A percentile compares a stretch with the other conserved stretches of the same genome.
Evolutionary conservation across 805 yeast genomes (phyloP).

Genomic region (Metschnikowia matae): DNA sequence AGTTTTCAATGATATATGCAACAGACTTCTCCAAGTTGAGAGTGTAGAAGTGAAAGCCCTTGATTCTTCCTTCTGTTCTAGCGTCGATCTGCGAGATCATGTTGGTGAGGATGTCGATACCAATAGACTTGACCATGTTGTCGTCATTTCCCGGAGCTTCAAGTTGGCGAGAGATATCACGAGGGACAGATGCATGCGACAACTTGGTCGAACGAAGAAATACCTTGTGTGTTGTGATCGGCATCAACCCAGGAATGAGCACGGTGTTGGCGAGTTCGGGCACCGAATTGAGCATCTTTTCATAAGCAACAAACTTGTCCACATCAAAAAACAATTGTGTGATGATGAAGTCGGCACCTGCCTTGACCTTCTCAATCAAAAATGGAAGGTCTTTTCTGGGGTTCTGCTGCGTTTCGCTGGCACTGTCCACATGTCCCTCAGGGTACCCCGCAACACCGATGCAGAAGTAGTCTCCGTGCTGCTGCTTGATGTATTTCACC

Average conservation of each 20-base stretch:
- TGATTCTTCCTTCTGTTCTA: conserved; percentile 53
- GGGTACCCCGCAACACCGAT: conserved; percentile 98
- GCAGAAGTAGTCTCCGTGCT: conserved; percentile 79
- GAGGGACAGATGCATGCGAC: conserved; percentile 82
- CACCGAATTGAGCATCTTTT: conserved; percentile 43
- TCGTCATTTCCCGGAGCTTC: conserved; percentile 60
- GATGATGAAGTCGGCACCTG: conserved; percentile 92
- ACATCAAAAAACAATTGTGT: conserved; percentile 91
- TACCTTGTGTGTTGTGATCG: conserved; percentile 77
- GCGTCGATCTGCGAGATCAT: conserved; percentile 56
- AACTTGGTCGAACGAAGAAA: conserved; percentile 86
- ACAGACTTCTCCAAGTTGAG: conserved; percentile 89
- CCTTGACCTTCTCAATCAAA: conserved; percentile 77
- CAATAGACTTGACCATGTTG: conserved; percentile 74
- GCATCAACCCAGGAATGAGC: conserved; percentile 86
- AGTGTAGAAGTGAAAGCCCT: conserved; percentile 89
- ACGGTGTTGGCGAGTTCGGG: conserved; percentile 46
- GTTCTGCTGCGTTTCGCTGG: conserved; percentile 62
- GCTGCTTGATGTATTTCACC: conserved; percentile 67
- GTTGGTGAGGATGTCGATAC: conserved; percentile 68
- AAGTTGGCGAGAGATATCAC: conserved; percentile 46
- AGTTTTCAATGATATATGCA: conserved; percentile 72
- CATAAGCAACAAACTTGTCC: conserved; percentile 68
- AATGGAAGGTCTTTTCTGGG: conserved; percentile 69
- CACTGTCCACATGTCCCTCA: conserved; percentile 93